Percentiles rank a stretch among this genome's conserved stretches.
Conservation (phyloP, 192 early-diverging fungal species). For the Geosiphon pyriformis region DNA sequence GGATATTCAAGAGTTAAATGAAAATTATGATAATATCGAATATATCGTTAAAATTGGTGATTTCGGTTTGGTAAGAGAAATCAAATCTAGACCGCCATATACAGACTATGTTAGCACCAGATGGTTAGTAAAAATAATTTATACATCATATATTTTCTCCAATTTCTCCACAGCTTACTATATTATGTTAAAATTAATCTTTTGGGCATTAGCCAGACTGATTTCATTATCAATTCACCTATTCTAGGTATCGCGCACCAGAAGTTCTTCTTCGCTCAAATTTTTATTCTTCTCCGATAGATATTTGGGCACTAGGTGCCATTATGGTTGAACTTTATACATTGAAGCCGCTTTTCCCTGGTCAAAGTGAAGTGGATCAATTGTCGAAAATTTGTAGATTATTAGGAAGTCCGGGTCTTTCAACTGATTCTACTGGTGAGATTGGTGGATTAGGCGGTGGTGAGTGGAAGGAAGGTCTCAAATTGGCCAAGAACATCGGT, state of each 20-base stretch:
- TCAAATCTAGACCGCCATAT: conserved; percentile 83
- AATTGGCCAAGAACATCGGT: conserved; percentile 63
- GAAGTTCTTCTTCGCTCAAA: conserved; percentile 83
- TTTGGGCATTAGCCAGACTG: too few relatives aligned
- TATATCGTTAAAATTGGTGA: conserved; percentile 84
- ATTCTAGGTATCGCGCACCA: conserved; percentile 86
- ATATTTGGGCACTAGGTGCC: conserved; percentile 93
- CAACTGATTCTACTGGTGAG: neutral
- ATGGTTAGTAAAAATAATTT: conserved; percentile 58
- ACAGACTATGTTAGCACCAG: conserved; percentile 97
- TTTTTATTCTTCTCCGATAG: conserved; percentile 85
- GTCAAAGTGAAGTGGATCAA: conserved; percentile 90
- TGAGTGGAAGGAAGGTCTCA: conserved; percentile 69
- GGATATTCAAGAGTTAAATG: conserved; percentile 17
- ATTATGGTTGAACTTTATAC: conserved; percentile 89
- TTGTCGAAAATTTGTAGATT: conserved; percentile 78
- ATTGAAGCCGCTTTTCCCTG: conserved; percentile 89
- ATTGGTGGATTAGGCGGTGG: conserved; percentile 30
- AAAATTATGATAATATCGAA: conserved; percentile 29
- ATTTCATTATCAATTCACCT: too few relatives aligned
- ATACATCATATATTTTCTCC: too few relatives aligned
- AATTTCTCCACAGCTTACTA: too few relatives aligned
- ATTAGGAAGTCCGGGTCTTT: conserved; percentile 62
- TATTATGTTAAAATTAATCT: too few relatives aligned
- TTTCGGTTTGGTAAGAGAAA: conserved; percentile 91